phyloP scores from a whole-genome alignment of 2,329 filamentous ascomycete genomes.

The Colletotrichum sp. region DNA sequence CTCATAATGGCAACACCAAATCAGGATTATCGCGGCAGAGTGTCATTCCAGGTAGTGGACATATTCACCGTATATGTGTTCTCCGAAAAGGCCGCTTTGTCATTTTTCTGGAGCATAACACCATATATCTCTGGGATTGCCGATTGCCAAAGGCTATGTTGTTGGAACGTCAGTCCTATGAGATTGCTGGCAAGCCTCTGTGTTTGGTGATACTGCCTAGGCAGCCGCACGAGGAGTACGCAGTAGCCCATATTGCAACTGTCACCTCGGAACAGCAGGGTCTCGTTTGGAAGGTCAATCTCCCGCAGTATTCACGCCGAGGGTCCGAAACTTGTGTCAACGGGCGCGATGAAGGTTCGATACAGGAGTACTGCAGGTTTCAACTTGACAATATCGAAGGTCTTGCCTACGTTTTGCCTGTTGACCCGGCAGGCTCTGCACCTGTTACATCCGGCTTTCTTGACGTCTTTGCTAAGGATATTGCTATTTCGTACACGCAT shows the following conservation, averaged over 20 bases:
- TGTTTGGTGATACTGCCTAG: conserved; percentile 79
- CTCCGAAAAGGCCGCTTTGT: conserved; percentile 80
- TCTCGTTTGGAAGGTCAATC: conserved; percentile 78
- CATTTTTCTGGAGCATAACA: conserved; percentile 76
- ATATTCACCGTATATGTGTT: conserved; percentile 82
- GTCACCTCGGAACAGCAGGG: conserved; percentile 80
- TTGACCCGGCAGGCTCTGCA: conserved; percentile 82
- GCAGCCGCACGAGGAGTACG: conserved; percentile 59
- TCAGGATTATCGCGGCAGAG: conserved; percentile 70
- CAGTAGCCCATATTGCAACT: conserved; percentile 76
- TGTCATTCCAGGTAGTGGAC: conserved; percentile 67
- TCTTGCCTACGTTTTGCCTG: conserved; percentile 74
- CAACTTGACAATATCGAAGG: conserved; percentile 65
- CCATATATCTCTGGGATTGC: conserved; percentile 82
- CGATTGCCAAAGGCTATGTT: conserved; percentile 61
- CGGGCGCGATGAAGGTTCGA: conserved; percentile 38
- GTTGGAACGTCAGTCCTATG: conserved; percentile 64
- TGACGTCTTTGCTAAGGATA: conserved; percentile 84
- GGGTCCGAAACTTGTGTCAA: conserved; percentile 31
- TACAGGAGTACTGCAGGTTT: conserved; percentile 75
- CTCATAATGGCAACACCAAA: conserved; percentile 60
- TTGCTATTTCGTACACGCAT: conserved; percentile 83
- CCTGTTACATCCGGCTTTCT: conserved; percentile 78
- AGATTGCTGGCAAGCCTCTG: conserved; percentile 72
- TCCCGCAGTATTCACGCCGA: conserved; percentile 54